These are phyloP conservation scores for Yarrowia yakushimensis DNA, from an alignment of 805 yeast genomes.

Conservation along the genomic window DNA sequence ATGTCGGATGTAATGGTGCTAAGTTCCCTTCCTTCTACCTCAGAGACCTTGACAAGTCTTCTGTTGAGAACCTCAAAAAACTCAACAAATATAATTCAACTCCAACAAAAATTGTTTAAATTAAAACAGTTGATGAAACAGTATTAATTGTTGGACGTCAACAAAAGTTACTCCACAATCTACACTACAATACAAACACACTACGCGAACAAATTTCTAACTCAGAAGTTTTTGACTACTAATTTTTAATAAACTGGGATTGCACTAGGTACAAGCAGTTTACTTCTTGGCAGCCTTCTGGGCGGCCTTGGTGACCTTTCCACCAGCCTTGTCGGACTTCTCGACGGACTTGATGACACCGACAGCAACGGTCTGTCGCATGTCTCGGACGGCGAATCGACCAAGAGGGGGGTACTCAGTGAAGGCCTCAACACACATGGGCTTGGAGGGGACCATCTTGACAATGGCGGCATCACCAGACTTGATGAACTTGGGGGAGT, in stretches of 20 bases:
- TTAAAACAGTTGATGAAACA: no score
- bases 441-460: slow-evolving; percentile 80
- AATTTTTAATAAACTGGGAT: slow-evolving; percentile 9
- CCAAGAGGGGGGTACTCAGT: slow-evolving; percentile 95
- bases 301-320: slow-evolving; percentile 97
- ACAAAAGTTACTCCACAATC: neutral
- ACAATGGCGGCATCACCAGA: slow-evolving; percentile 97
- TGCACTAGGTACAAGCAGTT: slow-evolving; percentile 31
- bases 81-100: no score
- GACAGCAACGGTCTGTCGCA: slow-evolving; percentile 99
- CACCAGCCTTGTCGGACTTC: slow-evolving; percentile 76
- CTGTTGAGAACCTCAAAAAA: no score
- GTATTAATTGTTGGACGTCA: no score
- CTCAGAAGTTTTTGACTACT: slow-evolving; percentile 25
- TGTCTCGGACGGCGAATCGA: slow-evolving; percentile 98
- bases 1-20: no score
- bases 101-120: no score
- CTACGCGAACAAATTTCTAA: neutral
- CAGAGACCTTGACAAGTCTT: no score
- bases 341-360: slow-evolving; percentile 97
- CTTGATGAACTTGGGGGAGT: slow-evolving; percentile 87
- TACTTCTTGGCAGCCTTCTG: slow-evolving; percentile 74
- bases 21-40: no score
- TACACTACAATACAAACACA: no score
- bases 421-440: slow-evolving; percentile 94